These are phyloP conservation scores for Pythium oligandrum DNA, from an alignment of 352 stramenopile genomes.

Conservation along the genomic window DNA sequence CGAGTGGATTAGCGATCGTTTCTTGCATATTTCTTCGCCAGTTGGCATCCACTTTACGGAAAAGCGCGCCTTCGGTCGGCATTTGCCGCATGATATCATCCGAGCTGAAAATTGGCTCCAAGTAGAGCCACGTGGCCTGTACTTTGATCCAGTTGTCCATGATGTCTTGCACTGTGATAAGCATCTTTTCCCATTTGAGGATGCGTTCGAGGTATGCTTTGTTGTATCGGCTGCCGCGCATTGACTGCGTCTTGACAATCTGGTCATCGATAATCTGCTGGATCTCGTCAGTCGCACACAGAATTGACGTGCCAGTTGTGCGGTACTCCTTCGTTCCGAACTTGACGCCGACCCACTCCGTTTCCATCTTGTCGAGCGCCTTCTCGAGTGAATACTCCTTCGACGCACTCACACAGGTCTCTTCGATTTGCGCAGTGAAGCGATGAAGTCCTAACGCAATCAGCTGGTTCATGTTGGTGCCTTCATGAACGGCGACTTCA, in stretches of 20 bases:
- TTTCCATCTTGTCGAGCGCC: constrained; percentile 91
- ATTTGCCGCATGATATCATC: constrained; percentile 93
- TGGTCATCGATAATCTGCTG: constrained; percentile 94
- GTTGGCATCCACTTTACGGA: constrained; percentile 83
- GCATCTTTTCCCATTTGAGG: constrained; percentile 86
- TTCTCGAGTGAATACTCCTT: constrained; percentile 95
- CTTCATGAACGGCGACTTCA: constrained; percentile 86
- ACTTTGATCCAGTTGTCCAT: constrained; percentile 95
- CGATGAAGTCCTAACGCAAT: constrained; percentile 85
- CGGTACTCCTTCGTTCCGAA: constrained; percentile 94
- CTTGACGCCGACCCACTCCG: constrained; percentile 89
- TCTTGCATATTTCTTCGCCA: constrained; percentile 89
- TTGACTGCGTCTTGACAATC: constrained; percentile 95
- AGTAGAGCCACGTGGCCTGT: constrained; percentile 91
- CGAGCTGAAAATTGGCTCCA: constrained; percentile 92
- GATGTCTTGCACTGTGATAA: constrained; percentile 89
- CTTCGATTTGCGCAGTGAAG: constrained; percentile 86
- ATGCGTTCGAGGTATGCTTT: constrained; percentile 90
- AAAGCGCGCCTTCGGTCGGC: constrained; percentile 83
- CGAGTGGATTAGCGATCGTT: constrained; percentile 65
- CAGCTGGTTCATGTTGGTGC: constrained; percentile 89
- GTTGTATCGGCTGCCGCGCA: constrained; percentile 92
- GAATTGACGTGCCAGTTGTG: constrained; percentile 89
- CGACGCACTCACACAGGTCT: constrained; percentile 90
- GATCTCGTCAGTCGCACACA: constrained; percentile 87